phyloP scores from a whole-genome alignment of 1,284 basidiomycete species.

The Tilletia walkeri region DNA sequence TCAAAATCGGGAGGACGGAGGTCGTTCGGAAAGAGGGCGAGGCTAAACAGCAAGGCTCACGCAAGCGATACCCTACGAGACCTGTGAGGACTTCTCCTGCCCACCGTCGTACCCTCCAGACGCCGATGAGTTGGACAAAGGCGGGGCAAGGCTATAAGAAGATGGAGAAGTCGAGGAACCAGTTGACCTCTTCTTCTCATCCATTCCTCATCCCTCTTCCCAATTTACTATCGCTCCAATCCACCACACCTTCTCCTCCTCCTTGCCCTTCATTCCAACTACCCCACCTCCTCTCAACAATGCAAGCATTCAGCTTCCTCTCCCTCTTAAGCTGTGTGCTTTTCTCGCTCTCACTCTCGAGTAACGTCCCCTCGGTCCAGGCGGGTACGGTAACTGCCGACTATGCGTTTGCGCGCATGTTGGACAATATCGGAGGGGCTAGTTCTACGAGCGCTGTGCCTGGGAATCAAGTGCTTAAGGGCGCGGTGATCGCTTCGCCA shows the following conservation, averaged over 20 bases:
- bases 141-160: too few relatives aligned
- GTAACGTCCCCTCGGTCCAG: background rate
- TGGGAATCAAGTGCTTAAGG: slow-evolving; percentile 23
- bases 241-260: background rate
- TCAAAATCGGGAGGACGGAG: too few relatives aligned
- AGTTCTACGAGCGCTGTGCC: slow-evolving; percentile 31
- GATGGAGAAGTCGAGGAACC: too few relatives aligned
- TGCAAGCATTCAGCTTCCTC: slow-evolving; percentile 1
- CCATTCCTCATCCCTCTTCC: too few relatives aligned
- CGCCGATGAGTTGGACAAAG: too few relatives aligned
- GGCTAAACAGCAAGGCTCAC: too few relatives aligned
- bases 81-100: too few relatives aligned
- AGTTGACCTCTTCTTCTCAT: too few relatives aligned
- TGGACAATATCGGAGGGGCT: slow-evolving; percentile 41
- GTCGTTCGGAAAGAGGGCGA: too few relatives aligned
- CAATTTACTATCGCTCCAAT: background rate
- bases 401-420: slow-evolving; percentile 34
- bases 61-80: too few relatives aligned
- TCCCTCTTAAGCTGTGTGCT: background rate
- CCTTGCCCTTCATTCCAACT: background rate
- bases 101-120: too few relatives aligned
- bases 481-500: slow-evolving; percentile 38
- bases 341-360: background rate
- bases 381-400: slow-evolving; percentile 24
- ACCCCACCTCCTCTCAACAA: background rate